phyloP scores from a whole-genome alignment of 148 eudicot species.

The Dysphania ambrosioides region DNA sequence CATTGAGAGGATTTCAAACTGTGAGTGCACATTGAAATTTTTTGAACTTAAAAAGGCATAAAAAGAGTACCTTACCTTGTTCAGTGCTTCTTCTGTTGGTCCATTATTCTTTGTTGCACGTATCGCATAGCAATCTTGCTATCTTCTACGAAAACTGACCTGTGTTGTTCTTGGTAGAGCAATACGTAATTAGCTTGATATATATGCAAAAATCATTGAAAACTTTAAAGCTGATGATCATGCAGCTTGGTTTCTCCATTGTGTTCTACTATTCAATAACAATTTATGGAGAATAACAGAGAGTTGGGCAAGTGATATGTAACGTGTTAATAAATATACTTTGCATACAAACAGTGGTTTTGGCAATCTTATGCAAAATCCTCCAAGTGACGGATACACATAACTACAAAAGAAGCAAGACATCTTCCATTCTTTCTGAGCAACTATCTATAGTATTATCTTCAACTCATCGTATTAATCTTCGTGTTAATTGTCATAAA shows the following conservation, averaged over 20 bases:
- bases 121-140: no score
- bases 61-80: no score
- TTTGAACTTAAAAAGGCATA: no score
- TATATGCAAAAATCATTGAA: not conserved
- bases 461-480: no score
- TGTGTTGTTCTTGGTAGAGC: no score
- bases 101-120: slow-evolving; percentile 21
- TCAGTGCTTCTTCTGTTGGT: slow-evolving; percentile 16
- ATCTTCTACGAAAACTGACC: no score
- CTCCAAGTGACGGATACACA: not conserved
- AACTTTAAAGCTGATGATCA: not conserved
- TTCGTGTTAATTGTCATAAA: not conserved
- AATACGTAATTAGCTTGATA: not conserved
- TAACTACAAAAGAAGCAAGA: slow-evolving; percentile 13
- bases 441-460: no score
- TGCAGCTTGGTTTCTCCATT: not conserved
- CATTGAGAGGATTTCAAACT: no score
- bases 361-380: slow-evolving; percentile 2
- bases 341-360: slow-evolving; percentile 10
- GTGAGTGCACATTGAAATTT: no score
- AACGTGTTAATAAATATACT: slow-evolving; percentile 20
- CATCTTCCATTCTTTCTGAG: no score
- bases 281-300: not conserved
- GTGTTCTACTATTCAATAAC: no score
- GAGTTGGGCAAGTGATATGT: not conserved